Base-by-base conservation (phyloP, 352 stramenopile species). In the Thalassiosira oceanica region DNA sequence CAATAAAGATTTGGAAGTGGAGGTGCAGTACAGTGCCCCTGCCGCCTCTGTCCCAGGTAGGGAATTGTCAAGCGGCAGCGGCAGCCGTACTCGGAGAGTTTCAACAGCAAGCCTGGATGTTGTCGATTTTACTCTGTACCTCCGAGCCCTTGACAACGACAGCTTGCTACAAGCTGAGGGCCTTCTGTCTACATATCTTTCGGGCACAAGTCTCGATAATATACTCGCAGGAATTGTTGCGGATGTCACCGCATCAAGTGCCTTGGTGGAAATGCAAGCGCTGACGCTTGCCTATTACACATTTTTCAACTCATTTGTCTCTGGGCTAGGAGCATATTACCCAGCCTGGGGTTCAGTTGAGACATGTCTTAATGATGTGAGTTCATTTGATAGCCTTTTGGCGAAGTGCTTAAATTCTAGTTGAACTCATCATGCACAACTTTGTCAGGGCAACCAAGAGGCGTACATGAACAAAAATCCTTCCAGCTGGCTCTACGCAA, bases 391-490 rank as follows among this genome's bases (percentile, higher is more conserved):
- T n/a, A n/a, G 31, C n/a, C n/a, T n/a, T 37, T n/a, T n/a, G n/a
- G n/a, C n/a, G n/a, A n/a, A n/a, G n/a, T 37, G 31, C n/a, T 37
- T n/a, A 37, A 8, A 8, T n/a, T 37, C 31, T 37, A 37, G 7
- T 37, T 37, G 31, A 37, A 13, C 7, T 37, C 8, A 37, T 37
- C n/a, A n/a, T 37, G 31, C 31, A 13, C 31, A 37, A 37, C 31
- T 37, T 13, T 37, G 8, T 37, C 31, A 37, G 7, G 42, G 42
- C 18, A 24, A 15, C 15, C 42, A 51, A 29, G 42, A 51, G 6
- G 39, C 31, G 1, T 75, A 75, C 42, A 75, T 75, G 65, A 75
- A 75, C 23, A 39, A 8, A 2, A 55, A 69, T 11, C 27, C 43
- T 24, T 6, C 8, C 8, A 6, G 24, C 3, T 69, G 56, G 65